Evolutionary conservation across 1,139 yeast genomes (phyloP).

Genomic region (Geotrichum reessii): DNA sequence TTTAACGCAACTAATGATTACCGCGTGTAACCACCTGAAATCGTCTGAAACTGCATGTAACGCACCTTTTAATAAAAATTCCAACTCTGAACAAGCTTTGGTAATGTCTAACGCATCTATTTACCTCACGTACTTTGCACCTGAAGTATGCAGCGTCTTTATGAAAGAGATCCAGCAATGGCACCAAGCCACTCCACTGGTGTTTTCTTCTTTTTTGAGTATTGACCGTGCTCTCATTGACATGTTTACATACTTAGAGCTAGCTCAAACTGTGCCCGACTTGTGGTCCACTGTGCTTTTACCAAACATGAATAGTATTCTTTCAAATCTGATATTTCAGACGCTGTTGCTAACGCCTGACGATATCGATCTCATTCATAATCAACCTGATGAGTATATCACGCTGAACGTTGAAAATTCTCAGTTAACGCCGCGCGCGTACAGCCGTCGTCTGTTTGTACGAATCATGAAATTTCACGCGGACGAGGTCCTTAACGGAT

Average conservation of each 20-base stretch:
- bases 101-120: conserved; percentile 10
- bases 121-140: conserved; percentile 16
- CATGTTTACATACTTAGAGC: conserved; percentile 49
- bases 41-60: not conserved
- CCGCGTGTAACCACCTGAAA: not conserved
- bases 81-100: not conserved
- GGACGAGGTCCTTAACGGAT: conserved; percentile 56
- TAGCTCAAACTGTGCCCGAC: conserved; percentile 56
- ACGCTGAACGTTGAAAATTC: conserved; percentile 68
- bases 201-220: conserved; percentile 3
- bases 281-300: conserved; percentile 62
- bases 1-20: conserved; percentile 9
- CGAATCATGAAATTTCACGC: conserved; percentile 64
- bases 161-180: conserved; percentile 12
- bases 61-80: not conserved
- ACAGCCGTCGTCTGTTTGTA: conserved; percentile 69
- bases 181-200: not conserved
- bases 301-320: conserved; percentile 61
- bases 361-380: conserved; percentile 69
- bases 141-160: conserved; percentile 13
- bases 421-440: conserved; percentile 71
- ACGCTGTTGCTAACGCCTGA: conserved; percentile 64
- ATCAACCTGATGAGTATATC: conserved; percentile 87
- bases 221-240: conserved; percentile 3
- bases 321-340: conserved; percentile 74